These are phyloP conservation scores for Hyaloperonospora brassicae DNA, from an alignment of 352 stramenopile genomes.

Conservation along the genomic window DNA sequence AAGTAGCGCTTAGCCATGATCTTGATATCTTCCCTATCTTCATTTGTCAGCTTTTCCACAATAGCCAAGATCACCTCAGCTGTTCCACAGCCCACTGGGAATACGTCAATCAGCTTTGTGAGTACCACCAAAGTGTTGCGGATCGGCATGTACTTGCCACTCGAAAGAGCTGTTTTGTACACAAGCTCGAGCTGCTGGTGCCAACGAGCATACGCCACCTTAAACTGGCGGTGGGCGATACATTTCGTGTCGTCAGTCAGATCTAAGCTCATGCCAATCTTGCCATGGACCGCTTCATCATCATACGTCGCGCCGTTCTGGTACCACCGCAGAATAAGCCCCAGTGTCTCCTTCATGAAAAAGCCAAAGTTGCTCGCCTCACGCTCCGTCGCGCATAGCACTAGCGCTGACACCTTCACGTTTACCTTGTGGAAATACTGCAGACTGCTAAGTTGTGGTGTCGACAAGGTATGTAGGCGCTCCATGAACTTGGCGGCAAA, in stretches of 20 bases:
- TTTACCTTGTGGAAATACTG: conserved; percentile 81
- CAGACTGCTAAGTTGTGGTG: conserved; percentile 60
- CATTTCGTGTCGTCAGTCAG: conserved; percentile 51
- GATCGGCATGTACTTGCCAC: conserved; percentile 77
- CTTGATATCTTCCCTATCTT: conserved; percentile 84
- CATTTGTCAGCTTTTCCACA: conserved; percentile 60
- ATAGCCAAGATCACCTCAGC: conserved; percentile 57
- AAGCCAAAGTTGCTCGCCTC: conserved; percentile 83
- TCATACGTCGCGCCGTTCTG: conserved; percentile 72
- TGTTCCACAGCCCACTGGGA: conserved; percentile 50
- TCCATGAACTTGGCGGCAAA: conserved; percentile 84
- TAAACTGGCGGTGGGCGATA: conserved; percentile 67
- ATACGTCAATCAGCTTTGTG: conserved; percentile 86
- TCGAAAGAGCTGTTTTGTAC: conserved; percentile 51
- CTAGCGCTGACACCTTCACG: conserved; percentile 65
- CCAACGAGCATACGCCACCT: conserved; percentile 65
- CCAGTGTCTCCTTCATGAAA: conserved; percentile 76
- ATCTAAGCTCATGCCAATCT: conserved; percentile 68
- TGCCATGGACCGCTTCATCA: conserved; percentile 62
- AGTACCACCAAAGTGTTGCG: conserved; percentile 80
- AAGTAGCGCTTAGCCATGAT: conserved; percentile 87
- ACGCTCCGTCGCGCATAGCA: conserved; percentile 76
- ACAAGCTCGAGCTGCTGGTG: conserved; percentile 61
- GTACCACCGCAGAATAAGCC: conserved; percentile 66
- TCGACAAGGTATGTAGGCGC: conserved; percentile 63